Base-by-base conservation (phyloP, 768 basidiomycete species). In the Lactarius tabidus region DNA sequence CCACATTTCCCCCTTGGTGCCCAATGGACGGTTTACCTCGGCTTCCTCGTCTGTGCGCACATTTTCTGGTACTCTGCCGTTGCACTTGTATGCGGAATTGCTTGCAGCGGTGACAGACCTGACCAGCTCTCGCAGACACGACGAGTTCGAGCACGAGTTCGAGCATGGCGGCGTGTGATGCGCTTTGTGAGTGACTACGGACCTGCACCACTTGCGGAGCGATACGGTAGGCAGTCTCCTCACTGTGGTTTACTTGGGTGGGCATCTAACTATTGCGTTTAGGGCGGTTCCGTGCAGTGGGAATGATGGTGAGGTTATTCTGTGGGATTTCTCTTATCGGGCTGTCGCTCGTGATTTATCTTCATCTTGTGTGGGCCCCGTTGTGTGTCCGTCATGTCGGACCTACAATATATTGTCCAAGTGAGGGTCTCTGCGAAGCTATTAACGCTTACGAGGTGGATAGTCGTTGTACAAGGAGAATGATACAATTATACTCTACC, bases 241-340 rank as follows among this genome's bases (percentile, higher is more conserved):
- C 23, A 14, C 35, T 56, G n/a, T 33, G 20, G 36, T 26, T 26
- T 53, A 8, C 31, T 18, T 2, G 26, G 15, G 12, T 41, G 20
- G 20, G 33, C 8, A 33, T 28, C 39, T 39, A 12, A 56, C 7
- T 48, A 6, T 5, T 31, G 36, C 43, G 1, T 38, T 6, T 20
- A 65, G 64, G 48, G 45, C 56, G 64, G 64, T 23, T 48, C 10
- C 35, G 59, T 28, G 35, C 59, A 1, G 15, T 51, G 6, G 64
- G 43, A 5, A 8, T 28, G 3, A 60, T 35, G 6, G 26, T 65
- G n/a, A 53, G 59, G 1, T 51, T 65, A n/a, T 56, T 56, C 35
- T 60, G 35, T 6, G 64, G 64, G 15, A 48, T 56, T 2, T 35
- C 43, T 0, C 35, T 65, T 23, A 43, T 65, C 29, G 56, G 28